These are phyloP conservation scores for Bigelowiella natans DNA, from an alignment of 78 protist species.

Conservation along the genomic window DNA sequence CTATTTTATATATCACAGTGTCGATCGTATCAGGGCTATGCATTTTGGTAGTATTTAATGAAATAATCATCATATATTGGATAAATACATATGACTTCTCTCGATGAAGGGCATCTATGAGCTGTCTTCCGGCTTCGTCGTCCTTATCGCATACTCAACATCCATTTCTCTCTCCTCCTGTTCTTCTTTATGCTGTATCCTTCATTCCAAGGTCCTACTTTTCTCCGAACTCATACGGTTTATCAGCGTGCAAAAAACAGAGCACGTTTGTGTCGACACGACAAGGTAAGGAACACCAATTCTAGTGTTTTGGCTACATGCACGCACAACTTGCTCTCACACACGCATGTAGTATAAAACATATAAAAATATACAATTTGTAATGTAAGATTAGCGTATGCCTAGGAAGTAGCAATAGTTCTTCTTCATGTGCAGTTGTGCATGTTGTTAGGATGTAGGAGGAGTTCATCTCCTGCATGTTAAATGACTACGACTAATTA, in stretches of 20 bases:
- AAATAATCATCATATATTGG: background rate
- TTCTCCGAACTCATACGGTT: background rate
- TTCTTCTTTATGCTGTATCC: too few relatives aligned
- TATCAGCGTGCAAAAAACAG: background rate
- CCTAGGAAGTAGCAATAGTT: too few relatives aligned
- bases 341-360: background rate
- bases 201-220: too few relatives aligned
- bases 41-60: background rate
- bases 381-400: too few relatives aligned
- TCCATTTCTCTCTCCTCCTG: too few relatives aligned
- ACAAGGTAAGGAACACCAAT: background rate
- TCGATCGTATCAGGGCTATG: background rate
- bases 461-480: background rate
- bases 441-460: too few relatives aligned
- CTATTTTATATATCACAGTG: background rate
- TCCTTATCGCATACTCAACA: too few relatives aligned
- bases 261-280: background rate
- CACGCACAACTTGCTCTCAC: background rate
- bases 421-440: too few relatives aligned
- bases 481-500: too few relatives aligned
- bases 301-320: background rate
- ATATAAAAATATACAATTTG: background rate
- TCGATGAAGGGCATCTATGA: too few relatives aligned
- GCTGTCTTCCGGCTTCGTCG: too few relatives aligned
- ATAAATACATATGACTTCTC: too few relatives aligned